Evolutionary conservation across 495 filamentous ascomycete species (phyloP), one percentile per base, ranked within the genome.

Genomic region (Hypoxylon fragiforme): DNA sequence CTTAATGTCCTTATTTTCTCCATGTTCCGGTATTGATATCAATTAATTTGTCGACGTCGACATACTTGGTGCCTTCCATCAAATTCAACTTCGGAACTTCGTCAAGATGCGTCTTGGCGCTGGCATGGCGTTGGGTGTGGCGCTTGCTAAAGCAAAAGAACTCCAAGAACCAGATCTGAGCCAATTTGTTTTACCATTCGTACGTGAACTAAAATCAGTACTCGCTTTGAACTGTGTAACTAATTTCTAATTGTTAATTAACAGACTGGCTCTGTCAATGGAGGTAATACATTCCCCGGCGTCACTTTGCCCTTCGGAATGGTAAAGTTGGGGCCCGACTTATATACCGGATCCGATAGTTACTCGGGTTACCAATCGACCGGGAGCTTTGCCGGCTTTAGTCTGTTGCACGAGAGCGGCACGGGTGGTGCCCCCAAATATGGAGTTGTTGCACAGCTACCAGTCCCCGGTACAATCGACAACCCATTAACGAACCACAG

Each of bases 401-500:
- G 81, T 34, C 73, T 89, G 75, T 84, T 88, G 76, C 87, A 90
- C 60, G 86, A 89, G 65, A 83, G 81, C 42, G 87, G 87, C 2
- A 91, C 84, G 7, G 87, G 87, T 1, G 87, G 87, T 9, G 85
- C 85, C 2, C 85, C 86, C 1, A 90, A 88, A 68, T 90, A 89
- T 50, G 86, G 86, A 0, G 83, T 85, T 6, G 82, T 90, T 13
- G 74, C 80, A 3, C 87, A 90, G 57, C 74, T 89, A 64, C 85
- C 87, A 0, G 67, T 84, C 1, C 48, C 79, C 0, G 69, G 67
- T 11, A 79, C 81, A 1, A 69, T 76, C 13, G 62, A 84, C 47
- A 78, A 89, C 37, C 84, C 85, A 9, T 70, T 87, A n/a, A 70
- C 66, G 0, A 79, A 87, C 50, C 65, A 80, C 15, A 81, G 80